phyloP scores from a whole-genome alignment of 208 protist species.

The Wallacemonas collosoma region DNA sequence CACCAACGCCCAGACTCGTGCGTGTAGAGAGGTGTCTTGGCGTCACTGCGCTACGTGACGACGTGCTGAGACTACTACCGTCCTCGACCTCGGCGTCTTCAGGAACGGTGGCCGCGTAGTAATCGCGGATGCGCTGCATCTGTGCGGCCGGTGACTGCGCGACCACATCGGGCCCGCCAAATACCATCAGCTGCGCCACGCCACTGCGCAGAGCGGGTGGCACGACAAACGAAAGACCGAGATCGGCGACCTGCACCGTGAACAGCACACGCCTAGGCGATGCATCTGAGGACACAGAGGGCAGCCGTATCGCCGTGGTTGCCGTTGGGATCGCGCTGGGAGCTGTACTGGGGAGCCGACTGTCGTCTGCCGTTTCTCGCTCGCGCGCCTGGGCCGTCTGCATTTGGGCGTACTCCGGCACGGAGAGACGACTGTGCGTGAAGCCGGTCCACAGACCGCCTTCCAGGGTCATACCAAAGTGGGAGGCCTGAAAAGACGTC shows the following conservation, averaged over 20 bases:
- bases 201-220: conserved; percentile 38
- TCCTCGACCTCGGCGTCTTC: conserved; percentile 4
- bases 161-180: conserved; percentile 4
- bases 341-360: too few relatives aligned
- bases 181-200: conserved; percentile 19
- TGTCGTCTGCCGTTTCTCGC: too few relatives aligned
- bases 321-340: too few relatives aligned
- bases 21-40: too few relatives aligned
- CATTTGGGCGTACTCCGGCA: conserved; percentile 19
- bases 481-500: conserved; percentile 26
- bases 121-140: background rate
- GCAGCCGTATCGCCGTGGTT: too few relatives aligned
- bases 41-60: too few relatives aligned
- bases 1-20: too few relatives aligned
- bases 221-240: conserved; percentile 48
- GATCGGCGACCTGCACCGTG: conserved; percentile 45
- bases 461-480: conserved; percentile 20
- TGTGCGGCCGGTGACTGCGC: conserved; percentile 4
- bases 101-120: background rate
- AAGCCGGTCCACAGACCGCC: conserved; percentile 29
- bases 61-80: background rate
- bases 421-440: conserved; percentile 25
- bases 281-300: too few relatives aligned
- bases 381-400: background rate
- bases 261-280: conserved; percentile 18